These are phyloP conservation scores for Colletotrichum lindemuthianum DNA, from an alignment of 2,329 filamentous ascomycete species.

Conservation along the genomic window DNA sequence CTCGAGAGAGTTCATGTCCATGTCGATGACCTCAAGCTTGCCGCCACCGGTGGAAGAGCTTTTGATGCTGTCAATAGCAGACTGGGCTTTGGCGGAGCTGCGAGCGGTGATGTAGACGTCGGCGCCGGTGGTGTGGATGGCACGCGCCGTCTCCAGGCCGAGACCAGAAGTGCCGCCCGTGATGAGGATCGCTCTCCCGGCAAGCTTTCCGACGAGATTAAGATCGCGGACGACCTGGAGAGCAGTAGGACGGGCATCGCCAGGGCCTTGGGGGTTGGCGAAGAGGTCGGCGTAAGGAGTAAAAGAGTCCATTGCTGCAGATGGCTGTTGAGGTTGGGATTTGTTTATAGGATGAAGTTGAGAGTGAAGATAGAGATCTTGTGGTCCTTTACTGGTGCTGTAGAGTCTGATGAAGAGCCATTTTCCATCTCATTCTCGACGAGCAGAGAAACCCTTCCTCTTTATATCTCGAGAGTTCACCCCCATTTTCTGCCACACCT, in stretches of 20 bases:
- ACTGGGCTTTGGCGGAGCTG: constrained; percentile 44
- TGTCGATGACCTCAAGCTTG: constrained; percentile 46
- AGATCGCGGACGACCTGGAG: constrained; percentile 47
- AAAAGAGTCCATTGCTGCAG: constrained; percentile 13
- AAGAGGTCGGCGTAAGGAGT: constrained; percentile 15
- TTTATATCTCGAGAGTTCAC: not conserved
- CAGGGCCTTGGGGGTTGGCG: constrained; percentile 41
- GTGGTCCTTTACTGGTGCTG: not conserved
- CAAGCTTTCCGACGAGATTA: constrained; percentile 43
- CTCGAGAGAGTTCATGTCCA: constrained; percentile 44
- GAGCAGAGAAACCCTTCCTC: not conserved
- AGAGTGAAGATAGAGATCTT: not conserved
- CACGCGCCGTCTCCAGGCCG: constrained; percentile 53
- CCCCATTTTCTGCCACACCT: too few species aligned
- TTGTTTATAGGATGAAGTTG: not conserved
- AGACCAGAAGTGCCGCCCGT: constrained; percentile 54
- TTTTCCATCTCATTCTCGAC: not conserved
- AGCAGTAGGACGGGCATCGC: constrained; percentile 50
- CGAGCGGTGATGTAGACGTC: constrained; percentile 55
- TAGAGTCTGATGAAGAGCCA: constrained; percentile 1
- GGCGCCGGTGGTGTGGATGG: constrained; percentile 54
- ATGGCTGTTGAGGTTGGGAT: not conserved
- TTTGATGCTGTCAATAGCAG: constrained; percentile 36
- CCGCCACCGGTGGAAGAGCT: constrained; percentile 26
- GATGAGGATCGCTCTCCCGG: constrained; percentile 50